phyloP scores from a whole-genome alignment of 371 early-diverging fungal genomes.

The Mortierella sp. region DNA sequence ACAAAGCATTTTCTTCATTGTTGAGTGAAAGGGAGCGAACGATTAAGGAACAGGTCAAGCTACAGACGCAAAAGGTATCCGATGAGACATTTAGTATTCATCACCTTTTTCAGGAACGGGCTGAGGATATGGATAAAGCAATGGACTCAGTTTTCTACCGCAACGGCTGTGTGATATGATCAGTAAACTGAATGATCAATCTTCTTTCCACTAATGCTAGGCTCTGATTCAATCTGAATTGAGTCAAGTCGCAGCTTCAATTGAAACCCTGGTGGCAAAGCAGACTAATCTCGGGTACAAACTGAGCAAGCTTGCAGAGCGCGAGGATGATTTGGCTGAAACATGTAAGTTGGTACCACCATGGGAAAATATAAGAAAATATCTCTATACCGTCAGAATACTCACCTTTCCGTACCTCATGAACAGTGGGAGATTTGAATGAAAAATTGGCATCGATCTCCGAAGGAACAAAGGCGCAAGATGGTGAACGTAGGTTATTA shows the following conservation, averaged over 20 bases:
- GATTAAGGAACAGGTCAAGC: conserved; percentile 53
- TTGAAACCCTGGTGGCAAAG: conserved; percentile 58
- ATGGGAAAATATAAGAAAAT: neutral
- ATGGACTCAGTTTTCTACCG: conserved; percentile 55
- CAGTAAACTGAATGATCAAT: neutral
- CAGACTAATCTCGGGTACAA: conserved; percentile 65
- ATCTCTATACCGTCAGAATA: conserved; percentile 2
- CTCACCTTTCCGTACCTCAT: neutral
- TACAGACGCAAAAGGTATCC: conserved; percentile 58
- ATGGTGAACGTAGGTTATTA: conserved; percentile 51
- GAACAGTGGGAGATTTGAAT: conserved; percentile 62
- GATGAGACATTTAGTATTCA: conserved; percentile 37
- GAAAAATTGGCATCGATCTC: conserved; percentile 59
- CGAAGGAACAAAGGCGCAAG: conserved; percentile 55
- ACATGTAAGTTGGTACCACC: conserved; percentile 55
- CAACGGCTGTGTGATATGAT: conserved; percentile 35
- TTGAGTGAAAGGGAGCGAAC: conserved; percentile 43
- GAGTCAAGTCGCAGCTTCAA: conserved; percentile 64
- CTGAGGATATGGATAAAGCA: neutral
- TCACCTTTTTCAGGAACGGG: neutral
- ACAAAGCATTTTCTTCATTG: conserved; percentile 34
- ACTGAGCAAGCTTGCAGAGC: conserved; percentile 66
- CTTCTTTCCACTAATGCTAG: conserved; percentile 1
- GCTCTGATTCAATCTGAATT: conserved; percentile 61
- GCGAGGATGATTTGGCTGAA: conserved; percentile 68